phyloP scores from a whole-genome alignment of 2,329 filamentous ascomycete species.

The Diaporthe sp. region DNA sequence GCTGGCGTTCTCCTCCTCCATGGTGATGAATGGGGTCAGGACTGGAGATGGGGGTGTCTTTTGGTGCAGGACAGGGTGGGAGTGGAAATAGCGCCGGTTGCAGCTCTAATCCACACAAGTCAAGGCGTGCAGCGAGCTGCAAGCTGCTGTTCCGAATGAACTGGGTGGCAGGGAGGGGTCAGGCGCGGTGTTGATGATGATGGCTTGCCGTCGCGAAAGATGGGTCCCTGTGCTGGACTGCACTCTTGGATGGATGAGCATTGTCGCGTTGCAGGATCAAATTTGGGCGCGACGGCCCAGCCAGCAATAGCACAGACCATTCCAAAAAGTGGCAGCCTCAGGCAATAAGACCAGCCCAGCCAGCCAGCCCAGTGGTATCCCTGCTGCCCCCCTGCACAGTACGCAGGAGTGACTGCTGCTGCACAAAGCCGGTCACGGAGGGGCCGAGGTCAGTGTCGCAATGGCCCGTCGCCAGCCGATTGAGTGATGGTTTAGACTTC shows the following conservation, averaged over 20 bases:
- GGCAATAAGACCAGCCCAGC: neutral
- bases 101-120: slow-evolving; percentile 34
- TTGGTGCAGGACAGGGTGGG: slow-evolving; percentile 8
- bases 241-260: slow-evolving; percentile 26
- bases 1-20: slow-evolving; percentile 68
- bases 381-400: neutral
- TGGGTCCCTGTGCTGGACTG: slow-evolving; percentile 32
- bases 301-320: slow-evolving; percentile 20
- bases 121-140: neutral
- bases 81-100: neutral
- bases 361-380: neutral
- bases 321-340: slow-evolving; percentile 33
- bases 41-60: slow-evolving; percentile 25
- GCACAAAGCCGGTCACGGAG: slow-evolving; percentile 16
- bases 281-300: slow-evolving; percentile 29
- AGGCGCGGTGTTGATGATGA: slow-evolving; percentile 26
- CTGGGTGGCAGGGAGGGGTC: slow-evolving; percentile 13
- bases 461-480: slow-evolving; percentile 33
- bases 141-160: neutral
- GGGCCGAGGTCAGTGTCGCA: slow-evolving; percentile 25
- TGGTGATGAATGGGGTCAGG: slow-evolving; percentile 49
- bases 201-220: slow-evolving; percentile 33
- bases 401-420: neutral
- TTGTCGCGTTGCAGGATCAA: slow-evolving; percentile 35
- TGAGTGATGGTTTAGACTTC: slow-evolving; percentile 25